Percentiles rank a stretch among this genome's conserved stretches.
These are phyloP conservation scores for Fraxinus dipetala DNA, from an alignment of 305 asterid genomes.

Conservation along the genomic window DNA sequence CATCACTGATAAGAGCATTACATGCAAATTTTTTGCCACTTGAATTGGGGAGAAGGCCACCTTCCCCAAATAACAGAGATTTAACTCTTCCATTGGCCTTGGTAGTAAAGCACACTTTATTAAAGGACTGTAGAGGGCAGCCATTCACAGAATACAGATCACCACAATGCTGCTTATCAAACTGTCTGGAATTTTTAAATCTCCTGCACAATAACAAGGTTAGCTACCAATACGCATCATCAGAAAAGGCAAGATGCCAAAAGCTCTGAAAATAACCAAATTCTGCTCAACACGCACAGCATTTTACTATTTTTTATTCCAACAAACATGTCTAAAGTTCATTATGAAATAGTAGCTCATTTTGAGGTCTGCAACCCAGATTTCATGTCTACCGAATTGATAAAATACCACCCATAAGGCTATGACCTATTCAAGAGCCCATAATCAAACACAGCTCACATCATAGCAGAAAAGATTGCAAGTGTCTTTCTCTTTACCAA, in stretches of 20 bases:
- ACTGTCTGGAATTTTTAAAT: slow-evolving; percentile 37
- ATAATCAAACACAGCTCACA: neutral
- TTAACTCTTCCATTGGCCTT: slow-evolving; percentile 35
- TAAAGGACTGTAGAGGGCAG: slow-evolving; percentile 26
- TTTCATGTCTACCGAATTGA: neutral
- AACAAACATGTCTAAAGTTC: neutral
- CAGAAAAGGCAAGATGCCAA: neutral
- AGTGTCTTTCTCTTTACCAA: neutral
- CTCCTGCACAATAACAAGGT: slow-evolving; percentile 29
- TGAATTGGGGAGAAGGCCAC: slow-evolving; percentile 27
- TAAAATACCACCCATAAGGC: neutral
- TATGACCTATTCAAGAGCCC: neutral
- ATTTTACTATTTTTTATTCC: neutral
- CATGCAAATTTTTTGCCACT: slow-evolving; percentile 24
- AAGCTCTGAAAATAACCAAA: neutral
- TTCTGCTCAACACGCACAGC: neutral
- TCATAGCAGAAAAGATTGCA: neutral
- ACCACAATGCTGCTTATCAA: slow-evolving; percentile 24
- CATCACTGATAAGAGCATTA: slow-evolving; percentile 30
- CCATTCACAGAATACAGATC: slow-evolving; percentile 22
- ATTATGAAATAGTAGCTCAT: neutral
- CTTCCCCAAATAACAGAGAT: slow-evolving; percentile 37
- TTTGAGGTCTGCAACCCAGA: neutral
- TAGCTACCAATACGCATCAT: neutral
- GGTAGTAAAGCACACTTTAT: slow-evolving; percentile 31